Evolutionary conservation across 768 basidiomycete genomes (phyloP), one percentile per base, ranked within the genome.

Genomic region (Russula abietina): DNA sequence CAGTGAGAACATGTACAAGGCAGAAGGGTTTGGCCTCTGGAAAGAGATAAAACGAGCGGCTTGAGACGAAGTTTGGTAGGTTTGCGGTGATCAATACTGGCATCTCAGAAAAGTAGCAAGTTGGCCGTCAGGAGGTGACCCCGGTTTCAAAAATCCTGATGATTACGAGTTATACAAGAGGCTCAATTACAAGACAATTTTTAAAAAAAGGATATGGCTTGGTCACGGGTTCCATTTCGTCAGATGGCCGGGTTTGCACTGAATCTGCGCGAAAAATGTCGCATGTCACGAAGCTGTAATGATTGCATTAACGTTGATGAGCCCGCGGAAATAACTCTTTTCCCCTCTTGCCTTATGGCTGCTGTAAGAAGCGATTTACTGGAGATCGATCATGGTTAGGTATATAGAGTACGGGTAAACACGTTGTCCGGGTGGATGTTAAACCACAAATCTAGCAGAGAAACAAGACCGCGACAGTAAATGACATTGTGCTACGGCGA

Each of bases 1-100:
- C 72, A 1, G 77, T 79, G 30, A 83, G 68, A 9, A 72, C 70
- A 19, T 69, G 71, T 2, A 78, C 53, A 83, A 19, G 71, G 39
- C 75, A 66, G 11, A 71, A 61, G 65, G 83, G 82, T 32, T 71
- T 22, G 72, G 64, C 74, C 73, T 10, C 33, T 17, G 26, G 33
- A 10, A 45, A 45, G 38, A 39, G 7, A 11, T 22, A 3, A n/a
- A 45, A 45, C 4, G 22, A 8, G n/a, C 9, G n/a, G 45, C 36
- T 12, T 12, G 12, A 36, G 33, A 33, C 33, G 10, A 10, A 33
- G 11, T 12, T 12, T 9, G 43, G 43, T 9, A n/a, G 43, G 19
- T 45, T 43, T 7, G 45, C 5, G 22, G 45, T 45, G 45, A 22
- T 22, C 45, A 45, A 22, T 26, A 11, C 24, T 48, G 12, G 24